Conservation (phyloP, 352 stramenopile genomes). For the Phytopythium montanum region DNA sequence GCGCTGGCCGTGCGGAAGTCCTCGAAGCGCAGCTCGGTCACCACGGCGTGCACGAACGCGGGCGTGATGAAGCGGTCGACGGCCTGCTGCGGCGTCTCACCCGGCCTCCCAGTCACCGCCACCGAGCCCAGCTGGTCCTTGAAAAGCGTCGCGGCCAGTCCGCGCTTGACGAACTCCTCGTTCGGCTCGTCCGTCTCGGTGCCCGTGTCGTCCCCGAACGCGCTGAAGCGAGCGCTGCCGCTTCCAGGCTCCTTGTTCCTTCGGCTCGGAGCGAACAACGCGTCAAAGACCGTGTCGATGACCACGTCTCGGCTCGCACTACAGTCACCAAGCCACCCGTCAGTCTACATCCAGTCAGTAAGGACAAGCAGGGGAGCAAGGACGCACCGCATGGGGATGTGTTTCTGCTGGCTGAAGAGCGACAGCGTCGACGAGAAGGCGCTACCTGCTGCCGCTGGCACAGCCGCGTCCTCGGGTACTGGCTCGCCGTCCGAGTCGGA, state of each 20-base stretch:
- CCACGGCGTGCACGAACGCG: slow-evolving; percentile 70
- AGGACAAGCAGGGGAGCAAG: neutral
- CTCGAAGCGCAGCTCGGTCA: slow-evolving; percentile 80
- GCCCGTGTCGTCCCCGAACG: slow-evolving; percentile 70
- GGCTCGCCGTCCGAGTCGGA: slow-evolving; percentile 60
- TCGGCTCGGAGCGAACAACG: slow-evolving; percentile 50
- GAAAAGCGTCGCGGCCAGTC: slow-evolving; percentile 70
- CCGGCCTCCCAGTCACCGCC: slow-evolving; percentile 17
- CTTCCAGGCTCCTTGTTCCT: slow-evolving; percentile 9
- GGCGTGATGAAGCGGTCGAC: slow-evolving; percentile 76
- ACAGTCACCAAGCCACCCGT: neutral
- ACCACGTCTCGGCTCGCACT: slow-evolving; percentile 76
- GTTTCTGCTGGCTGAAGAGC: slow-evolving; percentile 79
- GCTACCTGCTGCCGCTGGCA: slow-evolving; percentile 22
- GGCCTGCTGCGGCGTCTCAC: slow-evolving; percentile 39
- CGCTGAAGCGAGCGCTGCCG: slow-evolving; percentile 36
- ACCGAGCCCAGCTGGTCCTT: slow-evolving; percentile 51
- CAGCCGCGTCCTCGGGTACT: slow-evolving; percentile 43
- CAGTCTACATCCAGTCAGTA: neutral
- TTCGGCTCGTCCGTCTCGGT: slow-evolving; percentile 81
- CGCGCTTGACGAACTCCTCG: slow-evolving; percentile 81
- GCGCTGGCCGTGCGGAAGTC: slow-evolving; percentile 83
- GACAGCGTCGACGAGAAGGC: slow-evolving; percentile 72
- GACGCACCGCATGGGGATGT: slow-evolving; percentile 51
- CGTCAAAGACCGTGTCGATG: slow-evolving; percentile 79